These are phyloP conservation scores for Acrasis kona DNA, from an alignment of 78 protist species.

Conservation along the genomic window DNA sequence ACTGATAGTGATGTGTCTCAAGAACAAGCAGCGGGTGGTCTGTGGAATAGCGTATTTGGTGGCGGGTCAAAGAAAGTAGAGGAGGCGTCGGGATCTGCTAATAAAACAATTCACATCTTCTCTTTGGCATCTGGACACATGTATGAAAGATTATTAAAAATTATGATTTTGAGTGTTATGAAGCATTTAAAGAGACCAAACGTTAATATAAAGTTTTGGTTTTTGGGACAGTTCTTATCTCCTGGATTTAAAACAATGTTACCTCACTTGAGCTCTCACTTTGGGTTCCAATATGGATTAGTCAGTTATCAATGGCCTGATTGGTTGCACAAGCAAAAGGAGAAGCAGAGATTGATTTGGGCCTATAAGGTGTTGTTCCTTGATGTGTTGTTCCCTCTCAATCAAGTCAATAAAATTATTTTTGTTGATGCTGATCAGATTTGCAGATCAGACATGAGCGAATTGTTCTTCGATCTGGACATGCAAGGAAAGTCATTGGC, in stretches of 20 bases:
- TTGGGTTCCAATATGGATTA: slow-evolving; percentile 73
- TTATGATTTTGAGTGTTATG: slow-evolving; percentile 87
- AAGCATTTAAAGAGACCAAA: slow-evolving; percentile 23
- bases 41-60: too few relatives aligned
- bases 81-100: background rate
- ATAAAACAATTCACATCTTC: slow-evolving; percentile 83
- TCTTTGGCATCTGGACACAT: slow-evolving; percentile 94
- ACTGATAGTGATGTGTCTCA: background rate
- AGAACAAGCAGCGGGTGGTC: background rate
- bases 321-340: slow-evolving; percentile 85
- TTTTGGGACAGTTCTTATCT: slow-evolving; percentile 75
- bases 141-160: slow-evolving; percentile 89
- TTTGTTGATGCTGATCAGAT: slow-evolving; percentile 95
- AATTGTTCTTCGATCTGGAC: slow-evolving; percentile 82
- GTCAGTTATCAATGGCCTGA: slow-evolving; percentile 95
- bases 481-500: slow-evolving; percentile 69
- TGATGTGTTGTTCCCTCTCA: slow-evolving; percentile 96
- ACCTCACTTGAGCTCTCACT: slow-evolving; percentile 44
- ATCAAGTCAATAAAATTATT: slow-evolving; percentile 57
- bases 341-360: slow-evolving; percentile 95
- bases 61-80: background rate
- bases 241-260: slow-evolving; percentile 66
- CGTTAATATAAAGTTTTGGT: slow-evolving; percentile 89
- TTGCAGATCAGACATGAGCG: slow-evolving; percentile 81
- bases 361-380: slow-evolving; percentile 93